These are phyloP conservation scores for Teratosphaeria destructans DNA, from an alignment of 2,329 filamentous ascomycete genomes.

Conservation along the genomic window DNA sequence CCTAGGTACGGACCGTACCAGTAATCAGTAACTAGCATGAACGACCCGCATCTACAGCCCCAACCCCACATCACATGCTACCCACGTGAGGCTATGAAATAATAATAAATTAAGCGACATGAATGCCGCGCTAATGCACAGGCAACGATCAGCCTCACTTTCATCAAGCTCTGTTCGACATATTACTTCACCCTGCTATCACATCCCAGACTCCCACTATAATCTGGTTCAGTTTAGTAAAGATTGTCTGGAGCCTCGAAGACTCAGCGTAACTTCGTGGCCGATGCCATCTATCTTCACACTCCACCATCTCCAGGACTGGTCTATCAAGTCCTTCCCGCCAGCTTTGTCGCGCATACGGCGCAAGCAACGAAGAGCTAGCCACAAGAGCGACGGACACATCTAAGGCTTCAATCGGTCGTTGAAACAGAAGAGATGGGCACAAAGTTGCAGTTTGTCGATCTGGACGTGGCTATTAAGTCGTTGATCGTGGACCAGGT, in stretches of 20 bases:
- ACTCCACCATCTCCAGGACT: neutral
- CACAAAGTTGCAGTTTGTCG: constrained; percentile 9
- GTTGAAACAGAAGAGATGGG: neutral
- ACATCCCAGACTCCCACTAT: no score
- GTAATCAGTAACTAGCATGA: no score
- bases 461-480: constrained; percentile 17
- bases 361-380: neutral
- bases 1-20: no score
- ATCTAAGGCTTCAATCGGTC: neutral
- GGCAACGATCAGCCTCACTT: neutral
- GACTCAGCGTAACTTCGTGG: neutral
- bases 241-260: no score
- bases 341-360: neutral
- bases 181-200: no score
- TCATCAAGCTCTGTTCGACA: neutral
- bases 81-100: no score
- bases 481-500: constrained; percentile 17
- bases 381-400: neutral
- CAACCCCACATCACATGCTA: no score
- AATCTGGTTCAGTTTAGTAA: no score
- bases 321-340: neutral
- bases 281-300: neutral
- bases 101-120: no score
- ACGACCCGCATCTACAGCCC: no score
- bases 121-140: no score